Conservation (phyloP, 2,329 filamentous ascomycete genomes). For the Hypoxylon sp. region DNA sequence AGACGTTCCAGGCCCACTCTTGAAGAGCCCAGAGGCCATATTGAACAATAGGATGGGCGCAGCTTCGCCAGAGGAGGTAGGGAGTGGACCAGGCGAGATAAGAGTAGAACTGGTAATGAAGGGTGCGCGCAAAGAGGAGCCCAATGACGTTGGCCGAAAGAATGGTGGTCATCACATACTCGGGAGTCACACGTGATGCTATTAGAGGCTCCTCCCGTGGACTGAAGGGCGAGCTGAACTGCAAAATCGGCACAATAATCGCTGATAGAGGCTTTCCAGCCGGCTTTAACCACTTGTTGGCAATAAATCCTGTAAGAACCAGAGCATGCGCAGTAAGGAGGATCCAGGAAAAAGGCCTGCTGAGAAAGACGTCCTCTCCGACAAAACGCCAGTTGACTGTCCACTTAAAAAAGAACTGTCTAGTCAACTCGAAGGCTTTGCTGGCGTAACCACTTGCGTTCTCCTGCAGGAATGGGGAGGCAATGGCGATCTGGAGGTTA, state of each 20-base stretch:
- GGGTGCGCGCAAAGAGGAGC: slow-evolving; percentile 84
- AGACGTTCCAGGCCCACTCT: slow-evolving; percentile 95
- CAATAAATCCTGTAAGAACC: slow-evolving; percentile 75
- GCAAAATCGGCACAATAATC: slow-evolving; percentile 63
- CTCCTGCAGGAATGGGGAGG: slow-evolving; percentile 74
- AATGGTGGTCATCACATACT: slow-evolving; percentile 81
- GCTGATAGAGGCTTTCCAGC: slow-evolving; percentile 68
- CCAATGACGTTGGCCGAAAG: slow-evolving; percentile 83
- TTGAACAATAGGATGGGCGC: slow-evolving; percentile 74
- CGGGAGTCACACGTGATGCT: slow-evolving; percentile 71
- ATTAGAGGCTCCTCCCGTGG: slow-evolving; percentile 67
- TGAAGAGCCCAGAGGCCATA: slow-evolving; percentile 80
- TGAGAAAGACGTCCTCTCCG: slow-evolving; percentile 83
- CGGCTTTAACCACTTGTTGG: slow-evolving; percentile 79
- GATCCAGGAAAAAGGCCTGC: slow-evolving; percentile 72
- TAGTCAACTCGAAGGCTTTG: slow-evolving; percentile 89
- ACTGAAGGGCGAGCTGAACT: slow-evolving; percentile 60
- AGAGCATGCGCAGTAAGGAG: slow-evolving; percentile 75
- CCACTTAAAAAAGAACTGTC: slow-evolving; percentile 96
- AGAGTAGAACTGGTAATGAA: slow-evolving; percentile 96
- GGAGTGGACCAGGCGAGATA: slow-evolving; percentile 92
- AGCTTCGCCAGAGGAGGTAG: slow-evolving; percentile 85
- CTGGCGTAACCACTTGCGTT: slow-evolving; percentile 80
- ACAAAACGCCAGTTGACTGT: slow-evolving; percentile 99
- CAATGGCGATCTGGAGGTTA: slow-evolving; percentile 79